Conservation (phyloP, 2,329 filamentous ascomycete genomes). For the Colletotrichum orchidophilum region DNA sequence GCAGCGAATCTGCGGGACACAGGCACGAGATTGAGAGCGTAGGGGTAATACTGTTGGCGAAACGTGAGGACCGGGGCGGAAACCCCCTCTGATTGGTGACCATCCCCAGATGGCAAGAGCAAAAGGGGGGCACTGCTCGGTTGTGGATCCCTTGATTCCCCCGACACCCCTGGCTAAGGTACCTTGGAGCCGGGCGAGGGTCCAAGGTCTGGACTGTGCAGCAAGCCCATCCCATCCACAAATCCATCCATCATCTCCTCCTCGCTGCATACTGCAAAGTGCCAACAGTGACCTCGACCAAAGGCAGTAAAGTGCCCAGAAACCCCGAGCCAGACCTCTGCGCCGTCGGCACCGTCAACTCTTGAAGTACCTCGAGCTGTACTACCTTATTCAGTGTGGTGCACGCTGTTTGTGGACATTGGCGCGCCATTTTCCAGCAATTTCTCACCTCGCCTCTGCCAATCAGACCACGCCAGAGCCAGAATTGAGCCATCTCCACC, state of each 20-base stretch:
- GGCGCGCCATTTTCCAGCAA: not conserved
- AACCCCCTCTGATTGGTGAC: conserved; percentile 1
- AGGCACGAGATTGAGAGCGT: conserved; percentile 29
- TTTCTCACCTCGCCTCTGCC: not conserved
- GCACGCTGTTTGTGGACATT: not conserved
- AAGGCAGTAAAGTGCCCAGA: not conserved
- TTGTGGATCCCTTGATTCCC: conserved; percentile 32
- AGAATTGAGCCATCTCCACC: not conserved
- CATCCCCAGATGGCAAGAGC: not conserved
- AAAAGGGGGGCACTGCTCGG: not conserved
- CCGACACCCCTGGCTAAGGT: conserved; percentile 27
- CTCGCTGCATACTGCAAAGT: not conserved
- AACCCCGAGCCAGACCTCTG: no score
- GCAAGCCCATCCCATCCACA: not conserved
- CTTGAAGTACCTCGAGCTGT: not conserved
- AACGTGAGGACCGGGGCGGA: conserved; percentile 13
- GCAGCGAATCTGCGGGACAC: conserved; percentile 32
- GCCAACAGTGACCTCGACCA: not conserved
- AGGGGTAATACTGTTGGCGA: conserved; percentile 27
- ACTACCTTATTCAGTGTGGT: not conserved
- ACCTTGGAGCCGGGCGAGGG: not conserved
- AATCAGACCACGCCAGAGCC: not conserved
- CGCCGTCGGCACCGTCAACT: not conserved
- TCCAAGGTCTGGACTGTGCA: conserved; percentile 4
- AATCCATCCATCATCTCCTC: not conserved